Base-by-base conservation (phyloP, 768 basidiomycete genomes). In the Kwoniella europaea region DNA sequence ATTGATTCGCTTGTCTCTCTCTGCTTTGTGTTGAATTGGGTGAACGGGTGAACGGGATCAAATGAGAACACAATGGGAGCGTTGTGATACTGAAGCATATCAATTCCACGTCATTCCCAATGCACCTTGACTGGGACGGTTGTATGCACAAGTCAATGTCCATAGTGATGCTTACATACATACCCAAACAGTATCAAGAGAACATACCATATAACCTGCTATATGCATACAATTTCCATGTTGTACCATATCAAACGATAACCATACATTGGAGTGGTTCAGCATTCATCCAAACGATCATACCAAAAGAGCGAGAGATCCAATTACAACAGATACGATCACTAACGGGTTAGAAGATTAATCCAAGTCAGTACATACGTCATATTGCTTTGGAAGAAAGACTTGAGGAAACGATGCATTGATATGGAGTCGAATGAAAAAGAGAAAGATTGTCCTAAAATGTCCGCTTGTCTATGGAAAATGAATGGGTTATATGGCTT, bases 1-100 rank as follows among this genome's bases (percentile, higher is more conserved):
- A 62, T 68, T 68, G 58, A 54, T 68, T 68, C 67, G 67, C 62
- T 55, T 61, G 59, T 43, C 22, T 16, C 27, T 35, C 15, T 35
- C 42, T n/a, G 10, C 42, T 22, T n/a, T 3, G 20, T 10, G 20
- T 13, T 22, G 20, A 22, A 12, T 24, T n/a, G n/a, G n/a, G n/a
- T n/a, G n/a, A n/a, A n/a, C n/a, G 20, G 16, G 3, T 12, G 12
- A 55, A 24, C 59, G 10, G 41, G 41, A 61, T 42, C 29, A 44
- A 27, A n/a, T n/a, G n/a, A n/a, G n/a, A n/a, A n/a, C n/a, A n/a
- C n/a, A n/a, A n/a, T n/a, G n/a, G n/a, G n/a, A n/a, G n/a, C n/a
- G n/a, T n/a, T n/a, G n/a, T n/a, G 35, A 35, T 35, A 35, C 35
- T 35, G 35, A 9, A 35, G 35, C 6, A 35, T 35, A 50, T 50